phyloP scores from a whole-genome alignment of 495 filamentous ascomycete species.

The Elasticomyces elasticus region DNA sequence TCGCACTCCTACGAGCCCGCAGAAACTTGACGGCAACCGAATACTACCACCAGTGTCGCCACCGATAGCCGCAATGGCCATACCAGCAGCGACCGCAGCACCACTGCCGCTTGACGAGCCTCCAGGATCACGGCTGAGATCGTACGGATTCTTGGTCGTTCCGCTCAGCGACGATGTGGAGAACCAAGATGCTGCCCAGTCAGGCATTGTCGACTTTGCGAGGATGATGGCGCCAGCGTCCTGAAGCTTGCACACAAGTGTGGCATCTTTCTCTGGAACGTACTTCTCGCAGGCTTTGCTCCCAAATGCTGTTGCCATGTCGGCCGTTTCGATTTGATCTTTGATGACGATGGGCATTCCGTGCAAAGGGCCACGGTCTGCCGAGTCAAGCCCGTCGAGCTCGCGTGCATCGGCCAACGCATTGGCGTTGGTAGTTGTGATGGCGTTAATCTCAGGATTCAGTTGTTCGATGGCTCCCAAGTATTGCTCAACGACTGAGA shows the following conservation, averaged over 20 bases:
- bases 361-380: conserved; percentile 20
- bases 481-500: conserved; percentile 1
- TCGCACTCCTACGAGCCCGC: conserved; percentile 9
- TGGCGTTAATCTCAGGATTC: background rate
- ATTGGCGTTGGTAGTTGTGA: background rate
- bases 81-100: conserved; percentile 24
- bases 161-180: conserved; percentile 29
- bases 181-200: conserved; percentile 21
- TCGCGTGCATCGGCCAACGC: background rate
- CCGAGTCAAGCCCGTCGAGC: conserved; percentile 1
- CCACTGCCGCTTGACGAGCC: conserved; percentile 22
- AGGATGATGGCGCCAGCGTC: conserved; percentile 13
- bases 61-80: conserved; percentile 23
- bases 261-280: conserved; percentile 5
- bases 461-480: conserved; percentile 3
- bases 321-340: conserved; percentile 27
- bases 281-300: conserved; percentile 2
- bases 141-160: conserved; percentile 27
- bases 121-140: conserved; percentile 25
- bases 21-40: conserved; percentile 11
- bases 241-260: conserved; percentile 2
- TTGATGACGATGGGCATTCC: conserved; percentile 26
- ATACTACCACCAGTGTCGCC: conserved; percentile 23
- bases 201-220: conserved; percentile 17
- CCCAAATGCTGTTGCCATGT: conserved; percentile 22